Conservation (phyloP, 192 early-diverging fungal species). For the Podila epicladia region DNA sequence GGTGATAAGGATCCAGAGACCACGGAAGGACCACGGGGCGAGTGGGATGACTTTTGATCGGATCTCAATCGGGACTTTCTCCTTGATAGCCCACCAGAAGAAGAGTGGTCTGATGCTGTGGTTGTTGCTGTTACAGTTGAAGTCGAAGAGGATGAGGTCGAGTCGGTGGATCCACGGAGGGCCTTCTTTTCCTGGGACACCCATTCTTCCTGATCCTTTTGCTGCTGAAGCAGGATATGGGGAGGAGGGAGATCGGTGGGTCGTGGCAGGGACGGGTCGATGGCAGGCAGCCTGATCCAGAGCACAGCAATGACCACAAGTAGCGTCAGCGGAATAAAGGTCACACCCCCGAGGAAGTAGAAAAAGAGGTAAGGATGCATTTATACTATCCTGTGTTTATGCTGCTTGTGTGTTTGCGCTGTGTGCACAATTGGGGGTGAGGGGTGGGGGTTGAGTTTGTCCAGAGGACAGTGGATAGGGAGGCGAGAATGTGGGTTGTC, state of each 20-base stretch:
- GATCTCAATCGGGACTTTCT: slow-evolving; percentile 12
- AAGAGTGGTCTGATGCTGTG: not conserved
- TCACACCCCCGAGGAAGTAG: slow-evolving; percentile 56
- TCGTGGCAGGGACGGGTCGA: slow-evolving; percentile 32
- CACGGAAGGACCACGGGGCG: not conserved
- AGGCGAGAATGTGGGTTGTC: not conserved
- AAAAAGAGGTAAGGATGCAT: slow-evolving; percentile 52
- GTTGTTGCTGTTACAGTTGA: slow-evolving; percentile 1
- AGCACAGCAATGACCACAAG: slow-evolving; percentile 15
- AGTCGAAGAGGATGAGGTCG: slow-evolving; percentile 8
- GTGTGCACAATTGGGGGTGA: not conserved
- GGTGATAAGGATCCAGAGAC: not conserved
- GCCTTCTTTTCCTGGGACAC: no score
- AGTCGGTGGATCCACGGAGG: slow-evolving; percentile 1
- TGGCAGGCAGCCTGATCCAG: slow-evolving; percentile 29
- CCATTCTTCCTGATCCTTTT: slow-evolving; percentile 1
- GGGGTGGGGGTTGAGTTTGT: not conserved
- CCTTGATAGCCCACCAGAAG: not conserved
- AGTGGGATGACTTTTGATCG: slow-evolving; percentile 10
- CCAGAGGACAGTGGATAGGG: not conserved
- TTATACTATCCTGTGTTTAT: not conserved
- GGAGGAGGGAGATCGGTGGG: slow-evolving; percentile 35
- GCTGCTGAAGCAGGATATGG: slow-evolving; percentile 10
- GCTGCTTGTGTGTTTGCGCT: not conserved
- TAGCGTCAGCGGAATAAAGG: slow-evolving; percentile 52